A percentile compares a stretch with the other conserved stretches of the same genome.
These are phyloP conservation scores for Calonectria ilicicola DNA, from an alignment of 2,329 filamentous ascomycete genomes.

Conservation along the genomic window DNA sequence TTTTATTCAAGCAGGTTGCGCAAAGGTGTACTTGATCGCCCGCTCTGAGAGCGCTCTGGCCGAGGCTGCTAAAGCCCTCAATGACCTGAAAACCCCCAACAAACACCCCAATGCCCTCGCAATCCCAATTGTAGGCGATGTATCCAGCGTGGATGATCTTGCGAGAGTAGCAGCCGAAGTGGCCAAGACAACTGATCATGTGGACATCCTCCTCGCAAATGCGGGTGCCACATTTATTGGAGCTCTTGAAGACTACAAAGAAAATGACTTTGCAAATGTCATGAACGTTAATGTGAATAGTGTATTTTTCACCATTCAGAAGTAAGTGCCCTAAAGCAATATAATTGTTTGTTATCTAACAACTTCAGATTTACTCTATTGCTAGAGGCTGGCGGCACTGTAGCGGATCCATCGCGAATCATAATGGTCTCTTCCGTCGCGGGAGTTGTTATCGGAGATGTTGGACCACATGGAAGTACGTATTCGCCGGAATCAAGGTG, in stretches of 20 bases:
- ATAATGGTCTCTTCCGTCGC: neutral
- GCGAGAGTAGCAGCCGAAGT: neutral
- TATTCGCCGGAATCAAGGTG: neutral
- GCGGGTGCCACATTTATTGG: conserved; percentile 8
- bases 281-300: conserved; percentile 13
- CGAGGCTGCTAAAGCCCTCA: neutral
- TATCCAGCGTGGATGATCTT: neutral
- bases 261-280: neutral
- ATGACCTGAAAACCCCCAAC: neutral
- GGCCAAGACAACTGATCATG: conserved; percentile 1
- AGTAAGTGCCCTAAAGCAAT: neutral
- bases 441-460: neutral
- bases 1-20: neutral
- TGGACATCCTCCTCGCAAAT: conserved; percentile 3
- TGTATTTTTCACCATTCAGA: conserved; percentile 5
- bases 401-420: neutral
- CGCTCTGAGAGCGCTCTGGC: neutral
- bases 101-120: neutral
- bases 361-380: neutral
- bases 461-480: neutral
- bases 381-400: neutral
- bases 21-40: neutral
- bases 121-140: neutral
- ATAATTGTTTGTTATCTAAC: neutral
- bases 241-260: conserved; percentile 5